A percentile compares a stretch with the other conserved stretches of the same genome.
phyloP scores from a whole-genome alignment of 2,329 filamentous ascomycete genomes.

The Colletotrichum eremochloae region DNA sequence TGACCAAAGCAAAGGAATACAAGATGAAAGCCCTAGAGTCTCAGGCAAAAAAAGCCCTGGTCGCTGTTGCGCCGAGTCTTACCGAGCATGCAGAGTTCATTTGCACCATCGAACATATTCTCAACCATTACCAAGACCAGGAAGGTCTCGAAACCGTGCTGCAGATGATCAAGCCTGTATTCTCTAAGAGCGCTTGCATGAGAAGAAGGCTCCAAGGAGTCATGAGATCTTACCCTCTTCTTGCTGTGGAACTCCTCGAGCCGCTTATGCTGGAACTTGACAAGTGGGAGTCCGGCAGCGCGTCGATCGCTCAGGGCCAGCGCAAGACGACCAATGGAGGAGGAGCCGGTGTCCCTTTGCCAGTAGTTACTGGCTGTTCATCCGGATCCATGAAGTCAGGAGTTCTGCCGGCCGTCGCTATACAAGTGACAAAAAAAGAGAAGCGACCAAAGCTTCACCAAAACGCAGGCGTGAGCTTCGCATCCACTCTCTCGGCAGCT shows the following conservation, averaged over 20 bases:
- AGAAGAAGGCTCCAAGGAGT: neutral
- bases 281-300: neutral
- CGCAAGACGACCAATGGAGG: neutral
- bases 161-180: neutral
- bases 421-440: neutral
- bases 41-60: neutral
- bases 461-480: neutral
- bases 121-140: neutral
- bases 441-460: neutral
- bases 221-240: neutral
- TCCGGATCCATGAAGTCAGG: neutral
- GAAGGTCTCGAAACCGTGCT: neutral
- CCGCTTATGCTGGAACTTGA: neutral
- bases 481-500: neutral
- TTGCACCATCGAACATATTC: neutral
- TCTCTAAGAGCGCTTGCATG: neutral
- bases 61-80: neutral
- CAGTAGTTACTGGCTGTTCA: neutral
- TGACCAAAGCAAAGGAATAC: neutral
- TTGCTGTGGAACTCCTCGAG: neutral
- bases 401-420: neutral
- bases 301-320: neutral
- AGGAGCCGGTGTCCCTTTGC: neutral
- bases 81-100: conserved; percentile 2
- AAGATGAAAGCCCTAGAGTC: neutral